A percentile compares a stretch with the other conserved stretches of the same genome.
Evolutionary conservation across 495 filamentous ascomycete genomes (phyloP).

Genomic region (Cladorrhinum samala): DNA sequence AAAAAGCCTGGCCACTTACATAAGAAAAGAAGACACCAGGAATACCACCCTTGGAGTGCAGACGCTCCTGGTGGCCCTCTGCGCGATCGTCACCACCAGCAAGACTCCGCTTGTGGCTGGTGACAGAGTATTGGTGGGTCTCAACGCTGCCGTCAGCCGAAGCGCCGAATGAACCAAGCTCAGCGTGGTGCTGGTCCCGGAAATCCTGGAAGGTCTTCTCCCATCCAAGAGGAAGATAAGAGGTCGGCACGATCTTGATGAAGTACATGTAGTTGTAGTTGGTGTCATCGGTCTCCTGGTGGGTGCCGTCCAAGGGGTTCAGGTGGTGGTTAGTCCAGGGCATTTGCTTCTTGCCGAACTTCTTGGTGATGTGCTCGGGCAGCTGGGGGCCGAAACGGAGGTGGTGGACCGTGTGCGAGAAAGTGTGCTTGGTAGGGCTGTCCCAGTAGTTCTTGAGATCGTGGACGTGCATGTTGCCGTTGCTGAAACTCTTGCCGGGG

Average conservation of each 20-base stretch:
- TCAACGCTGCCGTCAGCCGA: slow-evolving; percentile 74
- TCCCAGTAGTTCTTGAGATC: slow-evolving; percentile 91
- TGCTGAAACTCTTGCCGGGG: slow-evolving; percentile 87
- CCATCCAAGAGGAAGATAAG: slow-evolving; percentile 88
- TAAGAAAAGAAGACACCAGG: slow-evolving; percentile 98
- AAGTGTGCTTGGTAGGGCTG: slow-evolving; percentile 66
- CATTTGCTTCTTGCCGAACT: slow-evolving; percentile 46
- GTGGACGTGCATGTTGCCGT: slow-evolving; percentile 93
- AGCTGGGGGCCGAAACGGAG: slow-evolving; percentile 92
- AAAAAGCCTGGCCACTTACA: slow-evolving; percentile 55
- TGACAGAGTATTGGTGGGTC: slow-evolving; percentile 97
- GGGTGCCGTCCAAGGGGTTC: slow-evolving; percentile 83
- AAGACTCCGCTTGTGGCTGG: slow-evolving; percentile 85
- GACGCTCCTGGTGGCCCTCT: slow-evolving; percentile 81
- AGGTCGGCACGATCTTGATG: slow-evolving; percentile 93
- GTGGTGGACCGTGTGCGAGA: slow-evolving; percentile 83
- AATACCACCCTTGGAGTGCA: slow-evolving; percentile 86
- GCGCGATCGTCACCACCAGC: slow-evolving; percentile 71
- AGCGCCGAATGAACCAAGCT: slow-evolving; percentile 58
- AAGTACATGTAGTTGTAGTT: slow-evolving; percentile 99
- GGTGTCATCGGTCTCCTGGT: slow-evolving; percentile 70
- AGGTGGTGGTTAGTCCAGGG: slow-evolving; percentile 85
- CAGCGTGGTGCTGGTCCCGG: slow-evolving; percentile 36
- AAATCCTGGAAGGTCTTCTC: slow-evolving; percentile 28
- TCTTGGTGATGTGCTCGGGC: slow-evolving; percentile 62